phyloP scores from a whole-genome alignment of 179 eudicot genomes.

The Gypsophila paniculata region DNA sequence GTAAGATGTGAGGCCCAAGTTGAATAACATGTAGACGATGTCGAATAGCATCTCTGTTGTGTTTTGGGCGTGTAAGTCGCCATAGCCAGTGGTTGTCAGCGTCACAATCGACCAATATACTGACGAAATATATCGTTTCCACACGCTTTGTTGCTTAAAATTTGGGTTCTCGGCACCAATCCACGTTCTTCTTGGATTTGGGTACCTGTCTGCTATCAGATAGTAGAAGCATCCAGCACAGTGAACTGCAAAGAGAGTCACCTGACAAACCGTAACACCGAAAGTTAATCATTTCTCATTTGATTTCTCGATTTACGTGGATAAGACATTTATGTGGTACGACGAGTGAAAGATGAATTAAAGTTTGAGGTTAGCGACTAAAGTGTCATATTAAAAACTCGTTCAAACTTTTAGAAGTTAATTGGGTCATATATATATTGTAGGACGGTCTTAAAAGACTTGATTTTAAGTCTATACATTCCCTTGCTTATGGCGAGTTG shows the following conservation, averaged over 20 bases:
- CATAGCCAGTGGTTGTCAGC: constrained; percentile 81
- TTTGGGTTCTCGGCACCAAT: constrained; percentile 66
- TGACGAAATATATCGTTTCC: constrained; percentile 62
- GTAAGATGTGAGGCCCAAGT: constrained; percentile 80
- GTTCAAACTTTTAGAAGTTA: too few relatives aligned
- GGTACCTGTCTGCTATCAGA: constrained; percentile 69
- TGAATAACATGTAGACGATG: constrained; percentile 76
- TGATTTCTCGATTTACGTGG: too few relatives aligned
- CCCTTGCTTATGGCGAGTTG: too few relatives aligned
- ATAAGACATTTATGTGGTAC: too few relatives aligned
- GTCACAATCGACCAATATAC: constrained; percentile 91
- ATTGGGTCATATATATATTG: too few relatives aligned
- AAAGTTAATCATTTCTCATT: too few relatives aligned
- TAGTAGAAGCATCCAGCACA: constrained; percentile 90
- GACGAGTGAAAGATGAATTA: too few relatives aligned
- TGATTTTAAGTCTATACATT: too few relatives aligned
- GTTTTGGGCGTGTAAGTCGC: constrained; percentile 81
- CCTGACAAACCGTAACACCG: constrained; percentile 40
- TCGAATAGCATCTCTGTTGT: constrained; percentile 74
- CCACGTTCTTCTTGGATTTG: constrained; percentile 71
- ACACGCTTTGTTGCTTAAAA: constrained; percentile 54
- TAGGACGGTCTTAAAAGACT: too few relatives aligned
- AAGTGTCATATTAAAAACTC: too few relatives aligned
- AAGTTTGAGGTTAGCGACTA: too few relatives aligned
- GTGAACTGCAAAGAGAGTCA: constrained; percentile 79